Evolutionary conservation across 2,329 filamentous ascomycete genomes (phyloP), one percentile per base, ranked within the genome.

Genomic region (Trichoderma sp.): DNA sequence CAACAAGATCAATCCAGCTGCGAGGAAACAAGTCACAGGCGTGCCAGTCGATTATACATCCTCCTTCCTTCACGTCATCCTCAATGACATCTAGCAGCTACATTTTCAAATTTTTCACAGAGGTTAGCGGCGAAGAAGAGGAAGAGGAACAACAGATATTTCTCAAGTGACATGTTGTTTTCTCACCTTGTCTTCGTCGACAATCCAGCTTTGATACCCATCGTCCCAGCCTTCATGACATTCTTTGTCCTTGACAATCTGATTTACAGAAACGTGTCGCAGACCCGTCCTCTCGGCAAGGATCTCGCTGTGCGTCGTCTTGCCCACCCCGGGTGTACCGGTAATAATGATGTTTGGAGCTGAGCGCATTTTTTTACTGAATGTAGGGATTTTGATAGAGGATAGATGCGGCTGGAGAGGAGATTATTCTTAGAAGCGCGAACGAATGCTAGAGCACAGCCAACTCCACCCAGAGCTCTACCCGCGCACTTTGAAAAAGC

Each of bases 41-140:
- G 81, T 99, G 96, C 95, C 96, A 99, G 82, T 99, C 96, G 76
- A 99, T 91, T 74, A 99, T 89, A 79, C 89, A 92, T 24, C 96
- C 96, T 68, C 95, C 95, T 24, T 86, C 81, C 71, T 90, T 86
- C 49, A 92, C 86, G 70, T 96, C 90, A 68, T 92, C 87, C 81
- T 98, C 96, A 68, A 99, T 91, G 59, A 91, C 88, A 78, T 99
- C 96, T 26, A 99, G 86, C 37, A 99, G 83, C 90, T 94, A 74
- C 39, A 18, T 58, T 54, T 39, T 54, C 16, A 43, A 18, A 68
- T 49, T 21, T 21, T 46, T 18, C 39, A 30, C 28, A 26, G 59
- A 18, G 43, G 55, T 13, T 66, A 67, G 55, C 54, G 34, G 24
- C 11, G n/a, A 26, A 26, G 34, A 28, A 7, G 34, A 43, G 16